These are phyloP conservation scores for Fraxinus quadrangulata DNA, from an alignment of 257 asterid species.

Conservation along the genomic window DNA sequence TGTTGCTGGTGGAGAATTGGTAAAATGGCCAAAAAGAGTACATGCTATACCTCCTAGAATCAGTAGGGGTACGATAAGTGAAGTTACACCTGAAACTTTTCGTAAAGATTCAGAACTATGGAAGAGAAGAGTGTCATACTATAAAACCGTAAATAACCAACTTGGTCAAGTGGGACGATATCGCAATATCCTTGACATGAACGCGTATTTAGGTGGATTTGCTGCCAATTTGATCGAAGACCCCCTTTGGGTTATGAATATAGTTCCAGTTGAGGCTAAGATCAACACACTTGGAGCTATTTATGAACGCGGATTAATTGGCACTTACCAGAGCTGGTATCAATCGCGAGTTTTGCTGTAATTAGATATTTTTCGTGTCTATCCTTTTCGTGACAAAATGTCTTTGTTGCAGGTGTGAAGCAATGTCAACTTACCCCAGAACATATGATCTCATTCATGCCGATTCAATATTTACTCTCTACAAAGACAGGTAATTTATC, in stretches of 20 bases:
- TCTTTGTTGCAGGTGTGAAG: slow-evolving; percentile 66
- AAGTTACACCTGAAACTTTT: slow-evolving; percentile 43
- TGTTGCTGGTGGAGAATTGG: slow-evolving; percentile 67
- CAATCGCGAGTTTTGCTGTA: neutral
- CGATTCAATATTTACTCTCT: slow-evolving; percentile 68
- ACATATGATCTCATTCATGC: slow-evolving; percentile 88
- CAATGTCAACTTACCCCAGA: slow-evolving; percentile 95
- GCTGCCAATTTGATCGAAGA: slow-evolving; percentile 60
- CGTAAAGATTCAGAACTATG: slow-evolving; percentile 56
- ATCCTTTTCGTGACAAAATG: neutral
- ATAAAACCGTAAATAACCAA: slow-evolving; percentile 63
- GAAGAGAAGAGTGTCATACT: slow-evolving; percentile 68
- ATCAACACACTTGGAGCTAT: slow-evolving; percentile 68
- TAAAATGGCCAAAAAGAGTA: slow-evolving; percentile 73
- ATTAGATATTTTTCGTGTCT: too few relatives aligned
- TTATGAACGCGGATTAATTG: slow-evolving; percentile 82
- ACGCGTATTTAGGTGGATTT: slow-evolving; percentile 82
- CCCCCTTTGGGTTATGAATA: slow-evolving; percentile 88
- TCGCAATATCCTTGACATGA: slow-evolving; percentile 80
- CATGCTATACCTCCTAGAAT: slow-evolving; percentile 72
- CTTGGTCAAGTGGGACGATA: slow-evolving; percentile 64
- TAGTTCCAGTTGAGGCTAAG: slow-evolving; percentile 70
- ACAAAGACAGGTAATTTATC: slow-evolving; percentile 50
- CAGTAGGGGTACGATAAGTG: slow-evolving; percentile 48
- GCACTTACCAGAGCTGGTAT: slow-evolving; percentile 88